A percentile compares a stretch with the other conserved stretches of the same genome.
Conservation (phyloP, 495 filamentous ascomycete species). For the Tricharina praecox region DNA sequence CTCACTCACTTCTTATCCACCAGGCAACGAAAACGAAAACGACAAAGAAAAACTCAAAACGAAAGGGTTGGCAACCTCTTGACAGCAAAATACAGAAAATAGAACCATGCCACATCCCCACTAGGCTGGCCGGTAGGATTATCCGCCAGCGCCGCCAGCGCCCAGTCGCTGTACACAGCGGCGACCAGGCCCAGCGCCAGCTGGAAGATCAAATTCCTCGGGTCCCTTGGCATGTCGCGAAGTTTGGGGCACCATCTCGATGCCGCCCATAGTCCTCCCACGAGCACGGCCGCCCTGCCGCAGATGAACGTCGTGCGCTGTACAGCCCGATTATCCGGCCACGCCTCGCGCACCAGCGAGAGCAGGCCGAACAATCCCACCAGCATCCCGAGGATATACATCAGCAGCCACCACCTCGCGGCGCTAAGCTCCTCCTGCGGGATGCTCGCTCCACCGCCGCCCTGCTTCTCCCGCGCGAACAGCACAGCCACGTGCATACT, state of each 20-base stretch:
- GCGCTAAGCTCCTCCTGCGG: too few relatives aligned
- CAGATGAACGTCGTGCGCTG: neutral
- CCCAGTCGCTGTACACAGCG: conserved; percentile 1
- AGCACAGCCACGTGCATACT: neutral
- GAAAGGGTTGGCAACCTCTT: neutral
- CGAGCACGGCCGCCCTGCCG: neutral
- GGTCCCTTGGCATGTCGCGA: neutral
- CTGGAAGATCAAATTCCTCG: neutral
- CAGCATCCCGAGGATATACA: neutral
- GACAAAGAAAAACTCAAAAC: too few relatives aligned
- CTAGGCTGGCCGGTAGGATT: neutral
- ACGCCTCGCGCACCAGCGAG: neutral
- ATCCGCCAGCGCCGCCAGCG: neutral
- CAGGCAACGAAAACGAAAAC: too few relatives aligned
- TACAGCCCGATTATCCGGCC: neutral
- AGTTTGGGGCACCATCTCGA: too few relatives aligned
- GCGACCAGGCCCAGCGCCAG: neutral
- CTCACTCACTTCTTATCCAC: too few relatives aligned
- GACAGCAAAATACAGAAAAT: neutral
- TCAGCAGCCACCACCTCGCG: too few relatives aligned
- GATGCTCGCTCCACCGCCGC: neutral
- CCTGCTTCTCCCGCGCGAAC: neutral
- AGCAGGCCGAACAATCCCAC: neutral
- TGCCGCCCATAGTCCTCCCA: too few relatives aligned
- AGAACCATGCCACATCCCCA: neutral